Conservation (phyloP, 345 rosid species). For the Hibiscus syriacus region DNA sequence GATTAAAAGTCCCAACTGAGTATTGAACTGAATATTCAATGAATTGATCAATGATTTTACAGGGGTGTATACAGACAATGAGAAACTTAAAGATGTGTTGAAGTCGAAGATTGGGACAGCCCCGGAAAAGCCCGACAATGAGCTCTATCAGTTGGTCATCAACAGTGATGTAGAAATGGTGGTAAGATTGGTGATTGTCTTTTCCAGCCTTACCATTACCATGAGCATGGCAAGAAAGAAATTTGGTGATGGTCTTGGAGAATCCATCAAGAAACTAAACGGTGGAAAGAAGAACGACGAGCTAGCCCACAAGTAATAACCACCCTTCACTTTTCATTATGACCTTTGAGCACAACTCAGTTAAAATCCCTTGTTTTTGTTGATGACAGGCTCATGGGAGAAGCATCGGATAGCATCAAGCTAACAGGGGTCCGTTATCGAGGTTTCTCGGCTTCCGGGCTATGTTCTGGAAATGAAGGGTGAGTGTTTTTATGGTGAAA, state of each 20-base stretch:
- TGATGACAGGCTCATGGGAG: slow-evolving; percentile 34
- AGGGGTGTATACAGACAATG: slow-evolving; percentile 36
- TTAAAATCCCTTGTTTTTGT: neutral
- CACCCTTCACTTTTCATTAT: neutral
- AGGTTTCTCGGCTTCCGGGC: slow-evolving; percentile 40
- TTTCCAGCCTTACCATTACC: slow-evolving; percentile 33
- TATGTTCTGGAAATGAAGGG: slow-evolving; percentile 32
- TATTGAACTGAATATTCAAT: too few relatives aligned
- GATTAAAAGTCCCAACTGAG: too few relatives aligned
- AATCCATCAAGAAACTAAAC: slow-evolving; percentile 31
- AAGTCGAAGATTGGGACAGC: slow-evolving; percentile 28
- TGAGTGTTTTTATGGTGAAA: slow-evolving; percentile 4
- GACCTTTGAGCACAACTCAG: neutral
- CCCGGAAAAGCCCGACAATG: slow-evolving; percentile 31
- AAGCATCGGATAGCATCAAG: slow-evolving; percentile 35
- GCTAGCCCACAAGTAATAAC: slow-evolving; percentile 33
- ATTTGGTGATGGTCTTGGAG: slow-evolving; percentile 35
- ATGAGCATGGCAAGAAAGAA: slow-evolving; percentile 37
- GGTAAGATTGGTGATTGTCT: slow-evolving; percentile 37
- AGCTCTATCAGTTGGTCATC: slow-evolving; percentile 31
- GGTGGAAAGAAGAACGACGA: slow-evolving; percentile 40
- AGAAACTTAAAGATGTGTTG: slow-evolving; percentile 32
- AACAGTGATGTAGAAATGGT: slow-evolving; percentile 34
- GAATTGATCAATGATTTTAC: too few relatives aligned
- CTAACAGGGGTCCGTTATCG: slow-evolving; percentile 39